phyloP scores from a whole-genome alignment of 179 eudicot genomes.

The Amaranthus tricolor region DNA sequence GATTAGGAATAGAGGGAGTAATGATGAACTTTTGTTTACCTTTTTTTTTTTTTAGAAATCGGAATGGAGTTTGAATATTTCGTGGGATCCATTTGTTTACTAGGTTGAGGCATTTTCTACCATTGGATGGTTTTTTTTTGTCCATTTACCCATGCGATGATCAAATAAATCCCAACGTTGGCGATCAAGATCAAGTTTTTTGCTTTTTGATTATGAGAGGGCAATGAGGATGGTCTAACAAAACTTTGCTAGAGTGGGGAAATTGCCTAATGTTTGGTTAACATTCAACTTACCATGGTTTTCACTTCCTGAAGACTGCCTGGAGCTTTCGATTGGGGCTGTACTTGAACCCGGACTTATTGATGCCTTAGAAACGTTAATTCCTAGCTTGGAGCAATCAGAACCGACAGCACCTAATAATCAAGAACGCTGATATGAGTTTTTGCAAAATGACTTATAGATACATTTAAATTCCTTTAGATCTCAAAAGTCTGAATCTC shows the following conservation, averaged over 20 bases:
- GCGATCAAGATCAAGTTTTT: background rate
- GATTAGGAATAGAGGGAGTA: background rate
- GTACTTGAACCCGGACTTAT: constrained; percentile 19
- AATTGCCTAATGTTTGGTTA: background rate
- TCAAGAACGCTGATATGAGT: background rate
- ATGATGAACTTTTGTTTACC: background rate
- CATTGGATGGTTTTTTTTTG: too few species aligned
- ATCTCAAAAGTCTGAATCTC: constrained; percentile 3
- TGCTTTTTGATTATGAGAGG: background rate
- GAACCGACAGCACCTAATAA: constrained; percentile 63
- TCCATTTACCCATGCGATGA: too few species aligned
- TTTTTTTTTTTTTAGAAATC: too few species aligned
- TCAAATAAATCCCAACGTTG: too few species aligned
- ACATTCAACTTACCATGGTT: constrained; percentile 26
- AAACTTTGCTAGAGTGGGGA: background rate
- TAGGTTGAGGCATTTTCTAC: too few species aligned
- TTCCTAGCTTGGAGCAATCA: constrained; percentile 61
- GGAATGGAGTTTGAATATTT: too few species aligned
- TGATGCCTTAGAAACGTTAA: constrained; percentile 36
- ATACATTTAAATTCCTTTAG: background rate
- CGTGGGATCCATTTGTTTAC: too few species aligned
- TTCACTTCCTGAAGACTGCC: constrained; percentile 15
- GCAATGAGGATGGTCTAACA: background rate
- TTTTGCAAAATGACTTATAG: background rate
- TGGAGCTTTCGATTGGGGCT: constrained; percentile 3